Evolutionary conservation across 2,329 filamentous ascomycete genomes (phyloP).

Genomic region (Pseudomassariella vexata): DNA sequence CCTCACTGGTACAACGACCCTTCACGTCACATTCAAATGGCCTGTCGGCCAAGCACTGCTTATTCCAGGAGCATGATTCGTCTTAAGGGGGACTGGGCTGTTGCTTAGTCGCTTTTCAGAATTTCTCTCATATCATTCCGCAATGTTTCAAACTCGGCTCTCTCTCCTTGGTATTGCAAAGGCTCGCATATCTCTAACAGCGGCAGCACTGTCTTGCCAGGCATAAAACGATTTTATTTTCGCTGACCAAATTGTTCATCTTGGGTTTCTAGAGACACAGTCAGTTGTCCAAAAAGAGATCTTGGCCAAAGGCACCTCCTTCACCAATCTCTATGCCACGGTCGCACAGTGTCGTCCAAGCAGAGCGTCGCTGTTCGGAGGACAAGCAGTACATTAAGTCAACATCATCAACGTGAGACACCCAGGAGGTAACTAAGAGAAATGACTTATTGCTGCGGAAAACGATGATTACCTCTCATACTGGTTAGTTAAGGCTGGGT

Average conservation of each 20-base stretch:
- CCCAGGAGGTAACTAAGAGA: slow-evolving; percentile 12
- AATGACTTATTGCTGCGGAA: slow-evolving; percentile 9
- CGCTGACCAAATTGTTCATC: slow-evolving; percentile 19
- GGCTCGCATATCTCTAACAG: background rate
- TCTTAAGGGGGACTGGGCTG: too few species aligned
- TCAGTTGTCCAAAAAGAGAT: slow-evolving; percentile 14
- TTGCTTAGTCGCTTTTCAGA: too few species aligned
- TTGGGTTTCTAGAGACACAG: slow-evolving; percentile 10
- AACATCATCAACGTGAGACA: slow-evolving; percentile 16
- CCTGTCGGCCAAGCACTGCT: too few species aligned
- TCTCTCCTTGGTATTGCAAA: background rate
- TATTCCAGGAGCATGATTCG: too few species aligned
- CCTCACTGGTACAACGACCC: too few species aligned
- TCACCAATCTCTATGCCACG: slow-evolving; percentile 22
- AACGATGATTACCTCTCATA: slow-evolving; percentile 11
- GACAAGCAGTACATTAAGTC: slow-evolving; percentile 19
- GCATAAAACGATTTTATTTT: slow-evolving; percentile 19
- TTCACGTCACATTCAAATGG: too few species aligned
- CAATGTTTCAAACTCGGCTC: background rate
- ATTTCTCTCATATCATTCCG: too few species aligned
- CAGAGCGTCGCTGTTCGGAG: slow-evolving; percentile 16
- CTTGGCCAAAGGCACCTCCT: slow-evolving; percentile 16
- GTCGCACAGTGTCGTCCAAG: slow-evolving; percentile 21
- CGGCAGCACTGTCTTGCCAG: too few species aligned
- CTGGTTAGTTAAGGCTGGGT: slow-evolving; percentile 11